Evolutionary conservation across 2,329 filamentous ascomycete genomes (phyloP).

Genomic region (Diplodia sapinea): DNA sequence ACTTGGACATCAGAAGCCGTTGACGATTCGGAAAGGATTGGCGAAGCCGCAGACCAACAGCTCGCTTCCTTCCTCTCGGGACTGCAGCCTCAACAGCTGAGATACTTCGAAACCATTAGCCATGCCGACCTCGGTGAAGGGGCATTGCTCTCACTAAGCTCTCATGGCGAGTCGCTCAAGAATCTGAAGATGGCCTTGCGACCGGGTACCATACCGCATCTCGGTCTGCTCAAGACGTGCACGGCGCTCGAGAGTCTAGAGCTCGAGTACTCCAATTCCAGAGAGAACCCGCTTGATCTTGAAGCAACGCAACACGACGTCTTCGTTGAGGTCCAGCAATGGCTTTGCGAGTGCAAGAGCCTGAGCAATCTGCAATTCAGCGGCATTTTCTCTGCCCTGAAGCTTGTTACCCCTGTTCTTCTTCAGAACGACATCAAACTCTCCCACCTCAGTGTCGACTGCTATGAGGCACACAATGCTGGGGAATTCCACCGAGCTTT

Average conservation of each 20-base stretch:
- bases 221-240: constrained; percentile 57
- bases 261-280: constrained; percentile 54
- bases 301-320: constrained; percentile 60
- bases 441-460: constrained; percentile 55
- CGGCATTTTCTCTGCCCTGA: constrained; percentile 58
- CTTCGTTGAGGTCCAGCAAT: constrained; percentile 58
- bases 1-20: constrained; percentile 12
- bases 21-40: constrained; percentile 37
- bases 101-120: constrained; percentile 64
- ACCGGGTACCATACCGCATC: constrained; percentile 55
- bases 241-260: constrained; percentile 56
- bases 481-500: constrained; percentile 61
- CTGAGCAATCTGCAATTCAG: constrained; percentile 59
- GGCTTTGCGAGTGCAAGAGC: constrained; percentile 60
- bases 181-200: constrained; percentile 59
- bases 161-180: constrained; percentile 61
- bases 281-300: constrained; percentile 47
- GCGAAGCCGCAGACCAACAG: constrained; percentile 60
- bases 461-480: constrained; percentile 57
- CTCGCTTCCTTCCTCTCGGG: constrained; percentile 64
- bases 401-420: constrained; percentile 59
- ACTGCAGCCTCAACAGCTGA: constrained; percentile 63
- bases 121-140: constrained; percentile 60
- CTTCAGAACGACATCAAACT: constrained; percentile 56
- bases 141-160: constrained; percentile 60